phyloP scores from a whole-genome alignment of 2,329 filamentous ascomycete species.

The Sclerotinia borealis region DNA sequence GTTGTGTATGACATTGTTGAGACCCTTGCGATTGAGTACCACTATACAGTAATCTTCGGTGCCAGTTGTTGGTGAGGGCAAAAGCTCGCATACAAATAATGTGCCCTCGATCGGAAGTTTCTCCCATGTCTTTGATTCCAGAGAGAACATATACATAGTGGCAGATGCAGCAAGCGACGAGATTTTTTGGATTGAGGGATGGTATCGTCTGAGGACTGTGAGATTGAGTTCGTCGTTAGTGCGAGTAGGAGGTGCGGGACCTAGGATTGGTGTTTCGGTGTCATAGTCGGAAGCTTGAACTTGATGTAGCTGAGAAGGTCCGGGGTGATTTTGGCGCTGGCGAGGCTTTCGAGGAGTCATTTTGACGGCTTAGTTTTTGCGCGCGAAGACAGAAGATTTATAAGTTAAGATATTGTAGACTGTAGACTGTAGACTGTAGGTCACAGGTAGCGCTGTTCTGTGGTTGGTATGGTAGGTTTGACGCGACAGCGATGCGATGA shows the following conservation, averaged over 20 bases:
- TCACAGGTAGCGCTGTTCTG: neutral
- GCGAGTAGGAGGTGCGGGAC: slow-evolving; percentile 37
- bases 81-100: slow-evolving; percentile 74
- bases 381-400: neutral
- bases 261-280: slow-evolving; percentile 38
- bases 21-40: slow-evolving; percentile 64
- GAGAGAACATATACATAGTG: slow-evolving; percentile 75
- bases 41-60: slow-evolving; percentile 52
- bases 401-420: neutral
- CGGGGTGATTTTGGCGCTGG: slow-evolving; percentile 30
- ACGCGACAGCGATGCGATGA: neutral
- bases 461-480: neutral
- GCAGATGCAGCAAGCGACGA: slow-evolving; percentile 78
- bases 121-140: slow-evolving; percentile 65
- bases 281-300: slow-evolving; percentile 48
- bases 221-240: slow-evolving; percentile 86
- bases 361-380: neutral
- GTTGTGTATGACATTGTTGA: slow-evolving; percentile 65
- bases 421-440: neutral
- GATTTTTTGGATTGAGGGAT: slow-evolving; percentile 66
- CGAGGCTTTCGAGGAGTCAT: slow-evolving; percentile 37
- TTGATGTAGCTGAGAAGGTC: slow-evolving; percentile 27
- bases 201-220: slow-evolving; percentile 73
- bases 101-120: slow-evolving; percentile 82
- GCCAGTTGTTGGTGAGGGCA: slow-evolving; percentile 34